These are phyloP conservation scores for Penicillium hordei DNA, from an alignment of 2,329 filamentous ascomycete genomes.

Conservation along the genomic window DNA sequence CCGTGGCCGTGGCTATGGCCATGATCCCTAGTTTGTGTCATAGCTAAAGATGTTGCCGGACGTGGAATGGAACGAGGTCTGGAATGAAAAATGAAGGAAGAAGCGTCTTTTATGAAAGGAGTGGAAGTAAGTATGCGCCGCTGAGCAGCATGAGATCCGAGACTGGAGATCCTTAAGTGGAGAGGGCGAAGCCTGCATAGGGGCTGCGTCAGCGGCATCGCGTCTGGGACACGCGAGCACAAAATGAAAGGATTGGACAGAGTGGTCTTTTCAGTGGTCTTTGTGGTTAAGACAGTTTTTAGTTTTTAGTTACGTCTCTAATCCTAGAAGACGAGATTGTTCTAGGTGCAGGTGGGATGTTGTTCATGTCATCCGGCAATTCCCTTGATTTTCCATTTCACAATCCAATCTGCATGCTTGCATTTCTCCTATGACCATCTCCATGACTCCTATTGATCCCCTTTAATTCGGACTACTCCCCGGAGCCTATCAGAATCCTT, in stretches of 20 bases:
- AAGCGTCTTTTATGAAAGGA: constrained; percentile 15
- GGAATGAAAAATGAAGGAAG: constrained; percentile 13
- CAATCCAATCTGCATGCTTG: constrained; percentile 7
- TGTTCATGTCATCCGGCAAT: constrained; percentile 26
- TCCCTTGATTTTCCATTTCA: constrained; percentile 18
- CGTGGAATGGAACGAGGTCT: constrained; percentile 13
- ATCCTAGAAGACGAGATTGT: background rate
- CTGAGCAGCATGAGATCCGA: constrained; percentile 14
- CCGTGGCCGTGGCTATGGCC: constrained; percentile 57
- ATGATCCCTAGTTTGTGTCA: constrained; percentile 48
- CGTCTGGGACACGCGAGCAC: constrained; percentile 26
- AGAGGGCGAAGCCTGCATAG: constrained; percentile 40
- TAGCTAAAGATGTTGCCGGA: constrained; percentile 13
- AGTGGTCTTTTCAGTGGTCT: constrained; percentile 20
- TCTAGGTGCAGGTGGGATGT: background rate
- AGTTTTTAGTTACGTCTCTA: background rate
- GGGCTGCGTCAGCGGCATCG: constrained; percentile 41
- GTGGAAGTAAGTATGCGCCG: constrained; percentile 23
- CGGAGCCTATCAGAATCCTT: background rate
- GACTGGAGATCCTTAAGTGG: constrained; percentile 19
- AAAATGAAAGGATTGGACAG: constrained; percentile 21
- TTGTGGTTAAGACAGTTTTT: background rate
- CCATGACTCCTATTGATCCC: background rate
- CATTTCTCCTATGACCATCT: constrained; percentile 3
- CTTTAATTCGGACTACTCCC: background rate